Base-by-base conservation (phyloP, 805 yeast genomes). In the Jamesozyma lodderae region DNA sequence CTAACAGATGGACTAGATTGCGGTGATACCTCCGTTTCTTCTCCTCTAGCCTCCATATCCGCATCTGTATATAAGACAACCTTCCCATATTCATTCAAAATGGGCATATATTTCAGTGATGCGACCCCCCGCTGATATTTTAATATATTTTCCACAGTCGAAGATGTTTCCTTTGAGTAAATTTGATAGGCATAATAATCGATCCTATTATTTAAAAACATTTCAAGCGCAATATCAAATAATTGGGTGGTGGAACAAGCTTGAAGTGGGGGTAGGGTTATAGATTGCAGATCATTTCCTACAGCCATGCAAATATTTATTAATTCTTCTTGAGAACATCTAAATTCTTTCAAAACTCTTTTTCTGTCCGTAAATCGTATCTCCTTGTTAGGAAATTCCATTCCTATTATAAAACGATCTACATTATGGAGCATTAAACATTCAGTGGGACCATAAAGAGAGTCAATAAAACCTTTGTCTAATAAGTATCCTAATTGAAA, bases 371-470 rank as follows among this genome's bases (percentile, higher is more conserved):
- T 65, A 53, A 70, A 82, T 48, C 80, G 69, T 53, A 86, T 81
- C 43, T 75, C 82, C 45, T 72, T 72, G 23, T 69, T 66, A 37
- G 70, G 75, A 43, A 77, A 71, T 42, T 83, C 94, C 68, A 87
- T 70, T 14, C 80, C 74, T 36, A 79, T 59, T 39, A 90, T 79
- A 42, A 87, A 76, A 45, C 74, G 79, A 40, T 84, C 92, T 18
- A 81, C 69, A 16, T 73, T 70, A 4, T 61, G 62, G 31, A 75
- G 57, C 55, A 90, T 64, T 31, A 88, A 63, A 26, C 78, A 69
- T 50, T 90, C 97, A 1, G 87, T 79, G 5, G 95, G 79, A 0
- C 94, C 95, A 59, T 78, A 82, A 27, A 88, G 75, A 4, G 81
- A 77, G 57, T 88, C 87, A 36, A 90, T 72, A 32, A 67, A 62